Evolutionary conservation across 2,329 filamentous ascomycete species (phyloP), one percentile per base, ranked within the genome.

Genomic region (Curvularia lunata): DNA sequence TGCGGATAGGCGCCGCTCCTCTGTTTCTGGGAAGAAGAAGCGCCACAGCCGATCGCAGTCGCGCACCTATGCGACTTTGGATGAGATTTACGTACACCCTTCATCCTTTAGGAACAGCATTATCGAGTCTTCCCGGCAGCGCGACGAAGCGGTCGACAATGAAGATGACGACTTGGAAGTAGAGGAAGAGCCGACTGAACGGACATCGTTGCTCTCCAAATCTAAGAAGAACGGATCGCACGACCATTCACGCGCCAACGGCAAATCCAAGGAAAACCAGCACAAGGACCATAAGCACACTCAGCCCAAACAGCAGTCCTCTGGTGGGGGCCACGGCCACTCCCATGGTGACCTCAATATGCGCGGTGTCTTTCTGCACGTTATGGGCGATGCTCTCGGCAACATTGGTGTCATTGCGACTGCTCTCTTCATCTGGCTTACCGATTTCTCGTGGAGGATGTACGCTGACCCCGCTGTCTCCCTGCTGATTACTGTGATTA

Each of bases 391-490:
- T 77, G 91, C 91, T 45, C 84, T 96, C 3, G 92, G 91, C 65
- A 96, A 96, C 72, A 85, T 96, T 52, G 92, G 91, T 68, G 91
- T 96, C 65, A 96, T 96, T 62, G 83, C 83, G 47, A 91, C 91
- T 4, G 92, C 91, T 4, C 84, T 96, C 34, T 84, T 95, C 74
- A 98, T 99, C 79, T 97, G 93, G 93, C 84, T 96, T 56, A 95
- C 92, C 1, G 82, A 89, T 52, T 96, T 86, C 83, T 83, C 85
- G 5, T 92, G 90, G 81, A 88, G 91, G 63, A 90, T 86, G 80
- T 98, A 98, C 73, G 89, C 91, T 42, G 95, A 99, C 73, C 95
- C 95, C 0, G 86, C 87, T 18, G 94, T 99, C 58, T 99, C 95
- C 0, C 86, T 99, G 16, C 85, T 98, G 77, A 99, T 99, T 77